Percentiles rank a stretch among this genome's conserved stretches.
phyloP scores from a whole-genome alignment of 768 basidiomycete species.

The Boletus edulis region DNA sequence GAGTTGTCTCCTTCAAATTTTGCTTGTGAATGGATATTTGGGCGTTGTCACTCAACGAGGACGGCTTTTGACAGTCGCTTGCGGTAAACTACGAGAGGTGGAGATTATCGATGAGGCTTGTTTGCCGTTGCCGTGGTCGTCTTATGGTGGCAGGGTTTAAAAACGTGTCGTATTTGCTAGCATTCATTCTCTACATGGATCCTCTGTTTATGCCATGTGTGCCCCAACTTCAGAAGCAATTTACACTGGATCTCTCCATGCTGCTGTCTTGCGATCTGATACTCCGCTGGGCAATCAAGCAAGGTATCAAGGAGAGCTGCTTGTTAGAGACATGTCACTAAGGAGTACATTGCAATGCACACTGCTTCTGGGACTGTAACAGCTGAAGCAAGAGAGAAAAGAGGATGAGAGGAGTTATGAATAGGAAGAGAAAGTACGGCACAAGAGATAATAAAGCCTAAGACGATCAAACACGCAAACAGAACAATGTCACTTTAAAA shows the following conservation, averaged over 20 bases:
- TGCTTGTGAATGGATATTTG: background rate
- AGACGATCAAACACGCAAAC: background rate
- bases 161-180: background rate
- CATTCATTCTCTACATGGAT: slow-evolving; percentile 3
- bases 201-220: background rate
- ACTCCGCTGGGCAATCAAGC: no score
- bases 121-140: no score
- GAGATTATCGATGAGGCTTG: no score
- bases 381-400: slow-evolving; percentile 24
- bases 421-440: slow-evolving; percentile 7
- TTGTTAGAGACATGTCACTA: slow-evolving; percentile 25
- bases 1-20: slow-evolving; percentile 26
- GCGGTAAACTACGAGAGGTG: slow-evolving; percentile 15
- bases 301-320: slow-evolving; percentile 5
- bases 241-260: background rate
- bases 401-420: slow-evolving; percentile 3
- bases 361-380: slow-evolving; percentile 24
- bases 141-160: background rate
- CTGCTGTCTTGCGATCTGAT: no score
- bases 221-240: background rate
- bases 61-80: slow-evolving; percentile 13
- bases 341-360: slow-evolving; percentile 30
- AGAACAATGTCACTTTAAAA: background rate
- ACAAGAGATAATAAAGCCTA: slow-evolving; percentile 4
- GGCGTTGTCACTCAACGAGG: no score